Base-by-base conservation (phyloP, 140 eudicot species). In the Erigeron philadelphicus region DNA sequence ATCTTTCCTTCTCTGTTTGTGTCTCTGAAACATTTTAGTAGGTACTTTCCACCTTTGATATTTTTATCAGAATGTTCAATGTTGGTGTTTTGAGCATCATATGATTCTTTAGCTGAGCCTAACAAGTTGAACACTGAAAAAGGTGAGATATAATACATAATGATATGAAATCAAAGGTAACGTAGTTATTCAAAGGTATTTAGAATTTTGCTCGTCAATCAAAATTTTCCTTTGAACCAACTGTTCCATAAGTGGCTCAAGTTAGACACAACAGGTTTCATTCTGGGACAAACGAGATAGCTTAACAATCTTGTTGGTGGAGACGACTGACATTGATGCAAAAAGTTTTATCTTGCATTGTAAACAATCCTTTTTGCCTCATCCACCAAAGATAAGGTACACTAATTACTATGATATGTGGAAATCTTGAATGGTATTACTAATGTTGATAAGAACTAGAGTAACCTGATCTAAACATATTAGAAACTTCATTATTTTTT, bases 101-200 rank as follows among this genome's bases (percentile, higher is more conserved):
- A 19, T n/a, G 40, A 74, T 55, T 74, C 72, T 44, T 45, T 56
- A 56, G 31, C 15, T 15, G 9, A 31, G 45, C 25, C 73, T 74
- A 42, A 66, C 8, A 64, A 54, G 35, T 47, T 46, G 15, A 0
- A 23, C 11, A 47, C 4, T 11, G 15, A 7, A 58, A 57, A n/a
- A 18, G 10, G 43, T 42, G 53, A 70, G 61, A 41, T 70, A 23
- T 42, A 41, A 54, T 54, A 55, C 1, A 17, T 11, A 54, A 17
- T 8, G 38, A 42, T 19, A 55, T 41, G 42, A 17, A 38, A 18
- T 8, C 4, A 6, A 18, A 31, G 18, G 19, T 49, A 68, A 38
- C 42, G 41, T 68, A 40, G 23, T 16, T 41, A 9, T 63, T 16
- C 42, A 3, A 9, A 45, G 7, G 1, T 59, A 31, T 23, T 59